Conservation (phyloP, 345 rosid genomes). For the Heritiera littoralis region DNA sequence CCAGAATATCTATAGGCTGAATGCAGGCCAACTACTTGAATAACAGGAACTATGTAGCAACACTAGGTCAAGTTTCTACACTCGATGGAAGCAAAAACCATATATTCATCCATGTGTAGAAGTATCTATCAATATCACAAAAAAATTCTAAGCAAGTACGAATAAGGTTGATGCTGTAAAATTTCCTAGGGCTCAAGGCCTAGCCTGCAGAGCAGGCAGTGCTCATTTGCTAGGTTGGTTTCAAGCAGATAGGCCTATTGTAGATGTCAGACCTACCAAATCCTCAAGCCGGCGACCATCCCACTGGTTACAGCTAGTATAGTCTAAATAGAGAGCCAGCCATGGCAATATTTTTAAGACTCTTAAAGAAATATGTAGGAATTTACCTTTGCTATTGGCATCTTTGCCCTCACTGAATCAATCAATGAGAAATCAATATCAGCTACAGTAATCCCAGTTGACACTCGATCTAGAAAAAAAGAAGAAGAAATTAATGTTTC, state of each 20-base stretch:
- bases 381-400: constrained; percentile 82
- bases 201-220: neutral
- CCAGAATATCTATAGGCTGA: neutral
- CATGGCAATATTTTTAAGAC: neutral
- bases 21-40: neutral
- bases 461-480: constrained; percentile 55
- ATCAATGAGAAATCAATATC: constrained; percentile 78
- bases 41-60: no score
- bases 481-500: neutral
- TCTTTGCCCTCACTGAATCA: constrained; percentile 77
- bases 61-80: neutral
- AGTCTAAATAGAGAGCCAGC: neutral
- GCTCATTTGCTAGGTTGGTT: neutral
- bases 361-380: neutral
- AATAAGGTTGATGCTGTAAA: neutral
- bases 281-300: neutral
- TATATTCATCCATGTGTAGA: neutral
- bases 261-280: neutral
- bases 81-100: neutral
- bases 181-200: neutral
- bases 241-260: neutral
- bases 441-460: constrained; percentile 79
- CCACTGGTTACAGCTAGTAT: neutral
- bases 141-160: neutral
- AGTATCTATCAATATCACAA: neutral